Percentiles rank a stretch among this genome's conserved stretches.
Evolutionary conservation across 2,329 filamentous ascomycete species (phyloP).

Genomic region (Chaetothyriales sp.): DNA sequence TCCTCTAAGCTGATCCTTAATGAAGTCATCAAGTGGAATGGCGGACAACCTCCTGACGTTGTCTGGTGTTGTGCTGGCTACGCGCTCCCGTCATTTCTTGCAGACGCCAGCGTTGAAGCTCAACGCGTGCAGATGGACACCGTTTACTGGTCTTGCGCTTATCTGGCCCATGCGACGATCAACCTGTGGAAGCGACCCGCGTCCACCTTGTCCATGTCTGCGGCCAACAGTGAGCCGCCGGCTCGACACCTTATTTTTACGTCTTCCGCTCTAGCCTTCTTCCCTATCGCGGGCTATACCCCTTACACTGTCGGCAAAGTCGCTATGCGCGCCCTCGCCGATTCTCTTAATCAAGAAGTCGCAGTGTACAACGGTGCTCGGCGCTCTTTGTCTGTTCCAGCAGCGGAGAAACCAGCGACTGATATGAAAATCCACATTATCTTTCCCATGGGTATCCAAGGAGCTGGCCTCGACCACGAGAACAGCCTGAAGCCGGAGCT

Average conservation of each 20-base stretch:
- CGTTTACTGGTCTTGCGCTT: constrained; percentile 77
- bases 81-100: constrained; percentile 60
- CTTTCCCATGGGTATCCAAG: constrained; percentile 70
- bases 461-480: constrained; percentile 62
- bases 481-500: constrained; percentile 66
- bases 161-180: constrained; percentile 71
- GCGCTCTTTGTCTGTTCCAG: constrained; percentile 5
- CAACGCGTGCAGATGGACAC: constrained; percentile 75
- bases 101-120: constrained; percentile 55
- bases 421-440: constrained; percentile 69
- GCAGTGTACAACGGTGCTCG: constrained; percentile 64
- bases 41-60: constrained; percentile 58
- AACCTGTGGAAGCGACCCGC: constrained; percentile 52
- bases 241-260: constrained; percentile 80
- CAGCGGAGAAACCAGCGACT: background rate
- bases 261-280: constrained; percentile 60
- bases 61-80: constrained; percentile 83
- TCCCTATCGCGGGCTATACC: constrained; percentile 65
- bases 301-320: constrained; percentile 76
- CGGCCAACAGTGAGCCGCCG: constrained; percentile 18
- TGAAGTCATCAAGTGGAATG: constrained; percentile 68
- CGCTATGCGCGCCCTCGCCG: constrained; percentile 68
- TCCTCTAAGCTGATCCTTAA: constrained; percentile 58
- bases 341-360: constrained; percentile 71
- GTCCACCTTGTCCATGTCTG: constrained; percentile 20